Evolutionary conservation across 2,329 filamentous ascomycete species (phyloP), one percentile per base, ranked within the genome.

Genomic region (Cephalotrichum gorgonifer): DNA sequence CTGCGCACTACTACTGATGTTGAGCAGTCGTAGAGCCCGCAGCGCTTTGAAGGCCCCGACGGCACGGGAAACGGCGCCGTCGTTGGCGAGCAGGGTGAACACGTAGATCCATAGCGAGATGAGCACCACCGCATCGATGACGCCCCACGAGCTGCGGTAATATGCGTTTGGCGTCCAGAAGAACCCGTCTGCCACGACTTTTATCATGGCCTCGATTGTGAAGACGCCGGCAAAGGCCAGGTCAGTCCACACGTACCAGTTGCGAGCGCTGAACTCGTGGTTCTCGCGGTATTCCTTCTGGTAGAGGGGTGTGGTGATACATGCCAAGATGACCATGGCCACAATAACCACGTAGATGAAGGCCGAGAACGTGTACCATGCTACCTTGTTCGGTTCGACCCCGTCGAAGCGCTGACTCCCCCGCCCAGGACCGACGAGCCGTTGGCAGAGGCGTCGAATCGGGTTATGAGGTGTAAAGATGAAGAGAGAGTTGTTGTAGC

Each of bases 91-190:
- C 1, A 91, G 81, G 1, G 90, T 93, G 43, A 83, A 72, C 45
- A 98, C 88, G 59, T 95, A 97, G 61, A 96, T 85, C 91, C 93
- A 97, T 8, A 98, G 77, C 0, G 93, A 97, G 50, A 95, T 71
- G 47, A 98, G 73, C 55, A 98, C 93, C 42, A 97, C 67, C 0
- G 85, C 88, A 61, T 98, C 93, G 55, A 98, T 96, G 53, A 95
- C 83, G 6, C 93, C 94, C 93, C 93, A 98, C 0, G 90, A 91
- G 60, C 91, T 91, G 58, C 93, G 83, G 63, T 96, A 88, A 62
- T 95, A 98, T 3, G 94, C 94, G 65, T 98, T 96, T 0, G 93
- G 93, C 0, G 93, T 96, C 80, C 88, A 97, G 63, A 96, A 86
- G 58, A 95, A 86, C 7, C 93, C 93, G 67, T 98, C 93, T 0